Evolutionary conservation across 306 rosid genomes (phyloP).

Genomic region (Trichosanthes cucumerina): DNA sequence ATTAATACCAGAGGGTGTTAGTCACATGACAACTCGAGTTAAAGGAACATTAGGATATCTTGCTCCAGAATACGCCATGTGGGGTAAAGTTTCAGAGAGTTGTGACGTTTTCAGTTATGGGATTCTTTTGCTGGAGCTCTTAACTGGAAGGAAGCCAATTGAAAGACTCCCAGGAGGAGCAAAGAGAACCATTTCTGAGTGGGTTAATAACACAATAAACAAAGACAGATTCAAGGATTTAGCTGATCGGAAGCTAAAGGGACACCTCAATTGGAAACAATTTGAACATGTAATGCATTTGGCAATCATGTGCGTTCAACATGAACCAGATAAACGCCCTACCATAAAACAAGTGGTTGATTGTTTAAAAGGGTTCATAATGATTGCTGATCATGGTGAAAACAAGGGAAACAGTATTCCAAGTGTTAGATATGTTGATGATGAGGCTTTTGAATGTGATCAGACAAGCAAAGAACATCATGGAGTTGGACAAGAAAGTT

Average conservation of each 20-base stretch:
- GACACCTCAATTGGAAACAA: constrained; percentile 52
- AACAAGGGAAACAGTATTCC: constrained; percentile 27
- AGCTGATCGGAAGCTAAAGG: constrained; percentile 58
- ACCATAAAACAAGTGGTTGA: constrained; percentile 62
- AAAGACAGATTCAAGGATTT: constrained; percentile 43
- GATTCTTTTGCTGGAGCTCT: constrained; percentile 60
- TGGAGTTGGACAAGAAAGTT: constrained; percentile 20
- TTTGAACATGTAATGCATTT: constrained; percentile 44
- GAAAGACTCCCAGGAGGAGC: constrained; percentile 70
- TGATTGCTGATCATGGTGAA: constrained; percentile 16
- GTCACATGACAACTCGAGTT: constrained; percentile 83
- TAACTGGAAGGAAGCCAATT: constrained; percentile 73
- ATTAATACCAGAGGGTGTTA: constrained; percentile 82
- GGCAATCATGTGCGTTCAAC: constrained; percentile 58
- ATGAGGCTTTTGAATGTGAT: constrained; percentile 32
- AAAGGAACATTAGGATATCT: constrained; percentile 85
- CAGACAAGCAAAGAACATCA: constrained; percentile 32
- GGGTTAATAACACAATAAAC: constrained; percentile 60
- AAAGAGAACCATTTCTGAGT: constrained; percentile 63
- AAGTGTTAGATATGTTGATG: constrained; percentile 36
- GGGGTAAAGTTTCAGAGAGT: constrained; percentile 87
- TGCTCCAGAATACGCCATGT: constrained; percentile 92
- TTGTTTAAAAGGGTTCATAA: constrained; percentile 45
- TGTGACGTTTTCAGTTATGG: constrained; percentile 84
- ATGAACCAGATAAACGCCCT: constrained; percentile 53